Evolutionary conservation across 1,284 basidiomycete species (phyloP).

Genomic region (Golubevia pallescens): DNA sequence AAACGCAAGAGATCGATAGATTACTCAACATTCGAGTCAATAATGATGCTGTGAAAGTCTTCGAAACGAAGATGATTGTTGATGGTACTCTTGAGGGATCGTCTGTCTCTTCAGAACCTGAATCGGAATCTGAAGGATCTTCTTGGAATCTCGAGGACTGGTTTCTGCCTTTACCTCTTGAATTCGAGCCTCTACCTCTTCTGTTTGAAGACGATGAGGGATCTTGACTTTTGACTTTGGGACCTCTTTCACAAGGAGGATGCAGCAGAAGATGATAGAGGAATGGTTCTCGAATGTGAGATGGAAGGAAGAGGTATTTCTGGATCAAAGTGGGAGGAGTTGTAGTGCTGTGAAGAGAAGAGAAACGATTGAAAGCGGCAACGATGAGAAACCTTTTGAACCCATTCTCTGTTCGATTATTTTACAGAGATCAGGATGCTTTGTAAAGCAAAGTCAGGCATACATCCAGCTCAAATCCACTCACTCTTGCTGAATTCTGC

Average conservation of each 20-base stretch:
- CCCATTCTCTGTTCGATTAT: no score
- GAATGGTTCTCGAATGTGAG: constrained; percentile 59
- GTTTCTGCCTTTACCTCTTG: constrained; percentile 3
- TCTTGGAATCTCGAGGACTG: background rate
- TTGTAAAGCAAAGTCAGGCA: background rate
- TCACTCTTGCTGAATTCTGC: constrained; percentile 53
- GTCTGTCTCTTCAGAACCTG: background rate
- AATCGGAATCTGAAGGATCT: constrained; percentile 1
- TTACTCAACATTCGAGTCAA: constrained; percentile 53
- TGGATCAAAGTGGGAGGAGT: constrained; percentile 56
- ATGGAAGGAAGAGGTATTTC: constrained; percentile 56
- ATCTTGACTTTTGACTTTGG: constrained; percentile 21
- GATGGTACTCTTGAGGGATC: constrained; percentile 16
- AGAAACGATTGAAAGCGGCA: background rate
- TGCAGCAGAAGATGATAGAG: constrained; percentile 53
- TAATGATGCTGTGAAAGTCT: constrained; percentile 48
- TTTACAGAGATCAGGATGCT: no score
- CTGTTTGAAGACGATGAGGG: constrained; percentile 19
- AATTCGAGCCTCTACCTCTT: constrained; percentile 1
- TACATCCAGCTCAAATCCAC: background rate
- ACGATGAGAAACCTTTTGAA: no score
- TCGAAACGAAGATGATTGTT: constrained; percentile 56
- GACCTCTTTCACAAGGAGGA: constrained; percentile 32
- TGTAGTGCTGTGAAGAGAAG: constrained; percentile 19
- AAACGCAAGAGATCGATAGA: constrained; percentile 46